These are phyloP conservation scores for Megacollybia platyphylla DNA, from an alignment of 1,284 basidiomycete genomes.

Conservation along the genomic window DNA sequence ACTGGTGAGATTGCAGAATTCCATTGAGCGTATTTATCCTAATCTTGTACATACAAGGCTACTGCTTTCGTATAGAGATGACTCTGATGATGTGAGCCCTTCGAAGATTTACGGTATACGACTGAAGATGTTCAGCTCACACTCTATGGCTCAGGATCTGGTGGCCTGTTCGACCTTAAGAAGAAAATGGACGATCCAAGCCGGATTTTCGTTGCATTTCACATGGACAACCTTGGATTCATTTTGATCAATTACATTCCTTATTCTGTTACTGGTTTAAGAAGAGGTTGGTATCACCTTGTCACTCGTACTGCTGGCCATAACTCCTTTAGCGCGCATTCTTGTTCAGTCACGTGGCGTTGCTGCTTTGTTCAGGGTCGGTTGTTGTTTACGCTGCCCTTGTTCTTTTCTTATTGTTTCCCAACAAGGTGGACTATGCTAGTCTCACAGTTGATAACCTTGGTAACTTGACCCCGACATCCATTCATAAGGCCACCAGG, in stretches of 20 bases:
- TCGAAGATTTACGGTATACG: not conserved
- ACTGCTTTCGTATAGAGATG: not conserved
- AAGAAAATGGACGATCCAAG: conserved; percentile 20
- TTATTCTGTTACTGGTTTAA: conserved; percentile 21
- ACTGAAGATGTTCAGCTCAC: conserved; percentile 17
- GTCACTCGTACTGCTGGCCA: not conserved
- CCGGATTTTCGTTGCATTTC: conserved; percentile 26
- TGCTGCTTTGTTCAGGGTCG: conserved; percentile 22
- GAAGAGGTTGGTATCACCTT: conserved; percentile 17
- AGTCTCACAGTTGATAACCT: conserved; percentile 28
- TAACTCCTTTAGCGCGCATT: conserved; percentile 20
- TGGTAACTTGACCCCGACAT: conserved; percentile 23
- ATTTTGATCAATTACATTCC: conserved; percentile 30
- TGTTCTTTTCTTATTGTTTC: conserved; percentile 16
- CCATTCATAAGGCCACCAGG: conserved; percentile 20
- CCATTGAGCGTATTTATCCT: too few relatives aligned
- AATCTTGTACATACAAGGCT: not conserved
- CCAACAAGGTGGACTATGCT: conserved; percentile 24
- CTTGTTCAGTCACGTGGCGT: conserved; percentile 31
- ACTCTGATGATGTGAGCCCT: not conserved
- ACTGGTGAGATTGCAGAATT: too few relatives aligned
- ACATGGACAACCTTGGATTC: conserved; percentile 23
- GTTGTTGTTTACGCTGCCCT: not conserved
- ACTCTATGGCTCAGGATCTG: conserved; percentile 21
- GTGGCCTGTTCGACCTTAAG: conserved; percentile 28